phyloP scores from a whole-genome alignment of 2,329 filamentous ascomycete species.

The Seiridium cupressi region DNA sequence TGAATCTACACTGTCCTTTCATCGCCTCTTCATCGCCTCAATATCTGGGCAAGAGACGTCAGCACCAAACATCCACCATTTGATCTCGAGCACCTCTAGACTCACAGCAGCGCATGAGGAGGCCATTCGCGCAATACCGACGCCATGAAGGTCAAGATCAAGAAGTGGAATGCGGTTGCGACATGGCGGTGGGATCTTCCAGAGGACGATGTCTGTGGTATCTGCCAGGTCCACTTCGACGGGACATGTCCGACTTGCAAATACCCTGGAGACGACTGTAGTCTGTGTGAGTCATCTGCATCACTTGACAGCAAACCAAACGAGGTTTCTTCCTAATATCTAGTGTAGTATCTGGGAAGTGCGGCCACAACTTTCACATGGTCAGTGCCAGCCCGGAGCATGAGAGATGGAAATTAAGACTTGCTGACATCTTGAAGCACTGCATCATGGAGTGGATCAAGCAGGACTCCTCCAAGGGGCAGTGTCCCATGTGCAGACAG shows the following conservation, averaged over 20 bases:
- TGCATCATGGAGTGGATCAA: constrained; percentile 96
- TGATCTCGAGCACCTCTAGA: too few relatives aligned
- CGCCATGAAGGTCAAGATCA: constrained; percentile 91
- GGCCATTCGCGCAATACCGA: constrained; percentile 10
- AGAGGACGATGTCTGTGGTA: constrained; percentile 96
- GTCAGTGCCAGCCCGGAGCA: constrained; percentile 60
- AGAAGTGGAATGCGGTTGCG: constrained; percentile 89
- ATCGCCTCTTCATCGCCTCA: not conserved
- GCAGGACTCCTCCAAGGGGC: constrained; percentile 87
- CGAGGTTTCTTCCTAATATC: constrained; percentile 7
- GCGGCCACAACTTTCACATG: constrained; percentile 98
- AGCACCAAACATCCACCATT: too few relatives aligned
- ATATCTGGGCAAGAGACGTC: not conserved
- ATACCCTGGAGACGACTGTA: constrained; percentile 95
- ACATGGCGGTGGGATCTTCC: constrained; percentile 98
- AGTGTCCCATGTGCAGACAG: constrained; percentile 97
- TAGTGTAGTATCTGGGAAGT: constrained; percentile 82
- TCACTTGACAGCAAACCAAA: not conserved
- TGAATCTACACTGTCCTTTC: not conserved
- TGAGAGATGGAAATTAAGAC: constrained; percentile 5
- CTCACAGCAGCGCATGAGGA: not conserved
- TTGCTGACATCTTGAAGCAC: constrained; percentile 57
- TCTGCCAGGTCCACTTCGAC: constrained; percentile 97
- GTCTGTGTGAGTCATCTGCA: constrained; percentile 63
- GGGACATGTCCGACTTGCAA: constrained; percentile 98